Evolutionary conservation across 1,139 yeast species (phyloP).

Genomic region (Suhomyces panamericanus): DNA sequence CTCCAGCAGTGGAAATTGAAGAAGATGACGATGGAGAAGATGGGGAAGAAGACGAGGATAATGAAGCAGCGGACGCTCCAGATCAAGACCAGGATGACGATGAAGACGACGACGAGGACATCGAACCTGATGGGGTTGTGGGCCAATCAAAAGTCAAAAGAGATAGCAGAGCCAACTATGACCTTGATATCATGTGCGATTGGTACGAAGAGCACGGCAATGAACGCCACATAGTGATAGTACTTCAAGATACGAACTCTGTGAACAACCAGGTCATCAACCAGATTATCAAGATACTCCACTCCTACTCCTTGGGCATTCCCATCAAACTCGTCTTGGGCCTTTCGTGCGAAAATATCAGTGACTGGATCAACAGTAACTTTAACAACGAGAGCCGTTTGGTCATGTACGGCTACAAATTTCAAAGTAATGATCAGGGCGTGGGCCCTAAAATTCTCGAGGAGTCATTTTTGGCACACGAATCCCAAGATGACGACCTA

Average conservation of each 20-base stretch:
- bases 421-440: slow-evolving; percentile 44
- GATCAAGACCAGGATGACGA: not conserved
- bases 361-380: slow-evolving; percentile 39
- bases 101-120: not conserved
- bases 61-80: slow-evolving; percentile 2
- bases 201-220: slow-evolving; percentile 33
- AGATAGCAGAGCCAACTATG: slow-evolving; percentile 47
- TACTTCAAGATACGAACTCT: slow-evolving; percentile 68
- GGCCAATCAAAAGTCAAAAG: not conserved
- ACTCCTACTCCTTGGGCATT: slow-evolving; percentile 34
- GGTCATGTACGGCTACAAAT: slow-evolving; percentile 41
- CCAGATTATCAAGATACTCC: slow-evolving; percentile 49
- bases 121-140: not conserved
- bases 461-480: slow-evolving; percentile 33
- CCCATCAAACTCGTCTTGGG: slow-evolving; percentile 55
- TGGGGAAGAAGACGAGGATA: slow-evolving; percentile 17
- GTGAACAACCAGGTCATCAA: slow-evolving; percentile 53
- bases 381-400: slow-evolving; percentile 35
- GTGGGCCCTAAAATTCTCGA: slow-evolving; percentile 40
- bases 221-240: slow-evolving; percentile 34
- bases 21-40: slow-evolving; percentile 12
- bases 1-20: slow-evolving; percentile 5
- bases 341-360: slow-evolving; percentile 48
- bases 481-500: not conserved
- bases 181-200: slow-evolving; percentile 51